Evolutionary conservation across 225 moss, liverwort and hornwort genomes (phyloP).

Genomic region (Thuidium tamariscinum): DNA sequence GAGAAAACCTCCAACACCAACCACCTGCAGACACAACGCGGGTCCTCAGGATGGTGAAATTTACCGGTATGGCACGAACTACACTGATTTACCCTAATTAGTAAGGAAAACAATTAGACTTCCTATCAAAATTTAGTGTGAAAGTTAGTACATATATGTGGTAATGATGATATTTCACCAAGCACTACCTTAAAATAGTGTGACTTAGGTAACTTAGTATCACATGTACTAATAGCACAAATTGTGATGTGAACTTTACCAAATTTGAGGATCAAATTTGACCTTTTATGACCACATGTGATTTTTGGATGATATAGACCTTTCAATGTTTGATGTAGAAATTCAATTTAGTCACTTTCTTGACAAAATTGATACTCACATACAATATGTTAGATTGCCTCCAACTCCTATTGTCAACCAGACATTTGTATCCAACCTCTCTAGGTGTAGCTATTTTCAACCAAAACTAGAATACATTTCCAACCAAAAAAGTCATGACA

Average conservation of each 20-base stretch:
- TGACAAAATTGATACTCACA: fast-evolving
- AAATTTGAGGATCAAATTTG: background rate
- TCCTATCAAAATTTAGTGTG: background rate
- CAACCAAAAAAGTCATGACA: no score
- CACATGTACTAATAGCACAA: background rate
- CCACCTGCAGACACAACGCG: background rate
- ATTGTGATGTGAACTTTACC: background rate
- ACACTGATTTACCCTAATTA: background rate
- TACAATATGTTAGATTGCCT: no score
- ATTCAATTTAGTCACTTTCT: background rate
- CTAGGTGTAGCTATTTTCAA: no score
- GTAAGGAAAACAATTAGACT: background rate
- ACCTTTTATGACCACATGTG: background rate
- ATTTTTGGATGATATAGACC: background rate
- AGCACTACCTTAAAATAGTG: background rate
- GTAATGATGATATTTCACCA: no score
- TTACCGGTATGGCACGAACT: background rate
- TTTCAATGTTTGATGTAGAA: background rate
- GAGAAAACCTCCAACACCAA: background rate
- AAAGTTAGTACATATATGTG: no score
- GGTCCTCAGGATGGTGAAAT: background rate
- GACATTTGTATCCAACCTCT: no score
- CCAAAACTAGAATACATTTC: no score
- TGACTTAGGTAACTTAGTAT: no score
- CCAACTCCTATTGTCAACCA: no score